These are phyloP conservation scores for Tolypocladium ovalisporum DNA, from an alignment of 2,329 filamentous ascomycete species.

Conservation along the genomic window DNA sequence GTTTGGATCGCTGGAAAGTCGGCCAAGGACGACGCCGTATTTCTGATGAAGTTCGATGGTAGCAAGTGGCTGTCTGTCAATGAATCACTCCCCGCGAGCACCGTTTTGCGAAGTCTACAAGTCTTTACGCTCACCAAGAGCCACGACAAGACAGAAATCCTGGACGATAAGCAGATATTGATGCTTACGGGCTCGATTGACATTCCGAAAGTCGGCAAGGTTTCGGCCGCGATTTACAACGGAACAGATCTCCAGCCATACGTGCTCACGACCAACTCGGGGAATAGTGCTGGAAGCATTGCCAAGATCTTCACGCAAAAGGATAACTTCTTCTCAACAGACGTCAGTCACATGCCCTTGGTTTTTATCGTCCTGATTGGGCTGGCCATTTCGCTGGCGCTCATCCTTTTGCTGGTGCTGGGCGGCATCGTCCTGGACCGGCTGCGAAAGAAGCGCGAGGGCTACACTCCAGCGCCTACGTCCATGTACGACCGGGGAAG, in stretches of 20 bases:
- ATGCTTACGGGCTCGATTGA: slow-evolving; percentile 77
- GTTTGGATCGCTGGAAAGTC: slow-evolving; percentile 75
- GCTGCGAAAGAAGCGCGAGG: slow-evolving; percentile 64
- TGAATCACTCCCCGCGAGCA: slow-evolving; percentile 50
- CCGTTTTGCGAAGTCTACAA: slow-evolving; percentile 69
- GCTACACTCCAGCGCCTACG: slow-evolving; percentile 68
- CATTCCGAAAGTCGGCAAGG: slow-evolving; percentile 65
- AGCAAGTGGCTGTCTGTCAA: slow-evolving; percentile 57
- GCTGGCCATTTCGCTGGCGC: slow-evolving; percentile 64
- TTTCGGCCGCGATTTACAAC: slow-evolving; percentile 80
- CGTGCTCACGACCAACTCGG: slow-evolving; percentile 59
- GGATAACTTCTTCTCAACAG: slow-evolving; percentile 58
- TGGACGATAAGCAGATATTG: slow-evolving; percentile 59
- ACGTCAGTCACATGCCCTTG: slow-evolving; percentile 50
- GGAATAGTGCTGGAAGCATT: slow-evolving; percentile 61
- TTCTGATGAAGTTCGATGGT: slow-evolving; percentile 74
- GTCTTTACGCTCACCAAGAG: slow-evolving; percentile 60
- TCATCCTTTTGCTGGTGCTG: slow-evolving; percentile 69
- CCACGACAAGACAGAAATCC: slow-evolving; percentile 53
- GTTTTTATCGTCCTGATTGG: slow-evolving; percentile 74
- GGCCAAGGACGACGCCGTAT: slow-evolving; percentile 52
- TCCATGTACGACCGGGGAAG: slow-evolving; percentile 49
- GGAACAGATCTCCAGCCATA: slow-evolving; percentile 71
- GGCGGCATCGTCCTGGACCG: slow-evolving; percentile 66
- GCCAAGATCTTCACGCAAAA: slow-evolving; percentile 77